phyloP scores from a whole-genome alignment of 148 eudicot genomes.

The Chenopodium album region DNA sequence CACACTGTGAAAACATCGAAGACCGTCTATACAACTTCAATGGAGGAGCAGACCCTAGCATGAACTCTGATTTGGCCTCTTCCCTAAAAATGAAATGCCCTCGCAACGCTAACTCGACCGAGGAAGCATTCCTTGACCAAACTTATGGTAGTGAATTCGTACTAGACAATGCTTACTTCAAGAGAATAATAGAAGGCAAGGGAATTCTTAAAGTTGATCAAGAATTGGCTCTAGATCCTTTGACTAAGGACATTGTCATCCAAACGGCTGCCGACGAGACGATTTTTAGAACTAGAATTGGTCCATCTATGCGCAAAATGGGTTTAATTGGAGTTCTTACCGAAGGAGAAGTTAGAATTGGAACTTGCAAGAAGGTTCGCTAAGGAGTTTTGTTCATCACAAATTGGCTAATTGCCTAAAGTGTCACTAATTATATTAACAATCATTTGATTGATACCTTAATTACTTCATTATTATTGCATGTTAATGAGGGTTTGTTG shows the following conservation, averaged over 20 bases:
- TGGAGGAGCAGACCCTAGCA: constrained; percentile 28
- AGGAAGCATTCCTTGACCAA: constrained; percentile 26
- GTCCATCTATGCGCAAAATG: constrained; percentile 26
- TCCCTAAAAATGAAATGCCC: constrained; percentile 39
- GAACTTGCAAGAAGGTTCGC: constrained; percentile 13
- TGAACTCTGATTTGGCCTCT: constrained; percentile 28
- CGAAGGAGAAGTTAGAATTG: constrained; percentile 12
- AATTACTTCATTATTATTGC: too few species aligned
- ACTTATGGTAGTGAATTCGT: constrained; percentile 23
- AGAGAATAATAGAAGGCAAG: constrained; percentile 8
- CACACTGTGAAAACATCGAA: constrained; percentile 25
- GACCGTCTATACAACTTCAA: constrained; percentile 26
- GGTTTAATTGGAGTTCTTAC: constrained; percentile 15
- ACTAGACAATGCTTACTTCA: constrained; percentile 22
- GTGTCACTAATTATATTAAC: background rate
- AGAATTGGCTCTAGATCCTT: constrained; percentile 17
- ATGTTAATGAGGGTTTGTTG: background rate
- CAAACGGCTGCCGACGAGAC: background rate
- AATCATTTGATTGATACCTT: background rate
- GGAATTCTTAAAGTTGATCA: constrained; percentile 31
- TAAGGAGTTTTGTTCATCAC: background rate
- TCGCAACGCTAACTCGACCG: background rate
- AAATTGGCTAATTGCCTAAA: background rate
- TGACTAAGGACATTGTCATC: constrained; percentile 16
- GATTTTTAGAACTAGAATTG: constrained; percentile 8